Evolutionary conservation across 148 eudicot species (phyloP), one percentile per base, ranked within the genome.

Genomic region (Beta vulgaris): DNA sequence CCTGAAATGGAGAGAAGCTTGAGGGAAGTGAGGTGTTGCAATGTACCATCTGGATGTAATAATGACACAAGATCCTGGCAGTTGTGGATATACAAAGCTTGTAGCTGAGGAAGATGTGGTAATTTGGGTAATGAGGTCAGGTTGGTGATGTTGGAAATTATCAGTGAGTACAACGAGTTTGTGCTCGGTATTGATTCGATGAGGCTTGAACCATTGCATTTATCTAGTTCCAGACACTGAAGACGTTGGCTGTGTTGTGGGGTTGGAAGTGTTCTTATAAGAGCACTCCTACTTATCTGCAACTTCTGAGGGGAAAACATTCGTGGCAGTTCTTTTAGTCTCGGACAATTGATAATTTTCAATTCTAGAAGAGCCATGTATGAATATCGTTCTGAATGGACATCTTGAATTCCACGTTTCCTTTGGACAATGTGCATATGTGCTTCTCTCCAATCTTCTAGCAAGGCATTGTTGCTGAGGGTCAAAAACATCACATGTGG

Each of bases 91-190:
- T 78, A 55, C 13, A 82, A 57, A 63, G 81, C 72, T 54, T 74
- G 37, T 4, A 77, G 76, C 35, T 39, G 73, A 19, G 84, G 73
- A 6, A 84, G 80, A 66, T 48, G 53, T 11, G 84, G 86, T 55
- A 60, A 72, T 44, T 81, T 68, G 19, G 84, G 84, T 19, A 80
- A 68, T n/a, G 73, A 36, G 26, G 55, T 51, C 29, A 85, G 35
- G 70, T 68, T 67, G 21, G 67, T 69, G 73, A 78, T 69, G 61
- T 80, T 82, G 71, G 88, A 85, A 28, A 85, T 75, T 48, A 80
- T 76, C 76, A 83, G 73, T 6, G 86, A 80, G 67, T 83, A 78
- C 31, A 83, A 40, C 39, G 84, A 77, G 61, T 31, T 43, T 21
- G 84, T 80, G 14, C 59, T 43, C 31, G 76, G 77, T 35, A 82